Percentiles rank a stretch among this genome's conserved stretches.
These are phyloP conservation scores for Ustilago shanxiensis DNA, from an alignment of 1,284 basidiomycete genomes.

Conservation along the genomic window DNA sequence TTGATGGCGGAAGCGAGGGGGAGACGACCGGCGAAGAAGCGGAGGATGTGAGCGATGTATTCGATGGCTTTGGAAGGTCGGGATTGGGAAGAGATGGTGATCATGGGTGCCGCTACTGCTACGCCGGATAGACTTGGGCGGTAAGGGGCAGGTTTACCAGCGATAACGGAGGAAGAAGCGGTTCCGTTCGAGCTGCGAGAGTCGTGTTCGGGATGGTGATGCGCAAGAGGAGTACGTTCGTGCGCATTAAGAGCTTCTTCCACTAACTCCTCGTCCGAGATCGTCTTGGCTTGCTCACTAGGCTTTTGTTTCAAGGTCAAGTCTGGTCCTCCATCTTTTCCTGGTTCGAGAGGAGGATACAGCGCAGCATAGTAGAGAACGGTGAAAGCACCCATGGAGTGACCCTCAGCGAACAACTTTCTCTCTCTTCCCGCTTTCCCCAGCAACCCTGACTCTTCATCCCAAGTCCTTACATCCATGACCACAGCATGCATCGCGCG, in stretches of 20 bases:
- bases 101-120: conserved; percentile 72
- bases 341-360: conserved; percentile 59
- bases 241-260: conserved; percentile 41
- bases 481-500: conserved; percentile 72
- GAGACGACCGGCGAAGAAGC: conserved; percentile 71
- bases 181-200: background rate
- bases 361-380: conserved; percentile 68
- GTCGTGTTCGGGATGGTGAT: conserved; percentile 19
- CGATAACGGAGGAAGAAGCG: conserved; percentile 18
- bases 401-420: conserved; percentile 71
- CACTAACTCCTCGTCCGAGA: conserved; percentile 25
- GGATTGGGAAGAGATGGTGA: conserved; percentile 70
- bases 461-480: conserved; percentile 69
- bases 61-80: conserved; percentile 71
- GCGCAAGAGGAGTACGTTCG: conserved; percentile 24
- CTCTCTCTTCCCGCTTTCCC: conserved; percentile 40
- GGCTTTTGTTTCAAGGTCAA: conserved; percentile 37
- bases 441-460: conserved; percentile 36
- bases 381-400: conserved; percentile 71
- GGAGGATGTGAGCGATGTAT: conserved; percentile 69
- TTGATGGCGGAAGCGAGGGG: conserved; percentile 72
- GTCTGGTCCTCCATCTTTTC: conserved; percentile 41
- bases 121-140: conserved; percentile 67
- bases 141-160: conserved; percentile 28
- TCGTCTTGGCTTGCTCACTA: conserved; percentile 36